phyloP scores from a whole-genome alignment of 176 grass and related monocot genomes.

The Hyparrhenia diplandra region DNA sequence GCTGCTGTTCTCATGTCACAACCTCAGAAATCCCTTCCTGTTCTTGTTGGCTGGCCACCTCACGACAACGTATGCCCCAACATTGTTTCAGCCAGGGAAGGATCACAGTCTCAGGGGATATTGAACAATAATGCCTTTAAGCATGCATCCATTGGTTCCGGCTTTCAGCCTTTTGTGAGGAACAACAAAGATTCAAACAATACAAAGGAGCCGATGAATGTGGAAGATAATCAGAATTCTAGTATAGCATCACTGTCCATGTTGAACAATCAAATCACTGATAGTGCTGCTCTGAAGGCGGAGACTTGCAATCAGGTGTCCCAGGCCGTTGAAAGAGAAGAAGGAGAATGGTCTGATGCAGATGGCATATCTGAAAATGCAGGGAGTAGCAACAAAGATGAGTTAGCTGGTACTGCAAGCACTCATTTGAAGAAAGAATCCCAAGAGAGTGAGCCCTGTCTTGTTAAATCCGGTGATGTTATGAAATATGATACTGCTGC shows the following conservation, averaged over 20 bases:
- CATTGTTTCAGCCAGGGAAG: conserved; percentile 48
- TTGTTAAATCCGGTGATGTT: conserved; percentile 28
- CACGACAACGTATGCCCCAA: conserved; percentile 38
- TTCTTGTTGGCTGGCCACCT: too few relatives aligned
- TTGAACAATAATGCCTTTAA: conserved; percentile 88
- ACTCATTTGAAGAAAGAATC: conserved; percentile 40
- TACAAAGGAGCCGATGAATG: conserved; percentile 11
- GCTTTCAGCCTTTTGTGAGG: conserved; percentile 88
- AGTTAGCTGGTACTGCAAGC: conserved; percentile 28
- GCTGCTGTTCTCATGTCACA: conserved; percentile 45
- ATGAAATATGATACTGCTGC: conserved; percentile 34
- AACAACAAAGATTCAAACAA: conserved; percentile 52
- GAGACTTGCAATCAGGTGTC: conserved; percentile 30
- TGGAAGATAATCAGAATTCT: conserved; percentile 26
- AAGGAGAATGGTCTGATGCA: conserved; percentile 97
- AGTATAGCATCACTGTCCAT: conserved; percentile 33
- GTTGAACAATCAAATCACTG: conserved; percentile 11
- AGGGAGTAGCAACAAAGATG: conserved; percentile 52
- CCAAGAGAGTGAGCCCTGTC: conserved; percentile 40
- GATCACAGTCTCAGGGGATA: conserved; percentile 52
- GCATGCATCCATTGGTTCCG: conserved; percentile 64
- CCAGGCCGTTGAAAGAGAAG: conserved; percentile 82
- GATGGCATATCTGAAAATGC: conserved; percentile 62
- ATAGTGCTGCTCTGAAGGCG: conserved; percentile 19
- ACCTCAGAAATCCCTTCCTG: conserved; percentile 72